Percentiles rank a stretch among this genome's conserved stretches.
Conservation (phyloP, 108 stramenopile species). For the Asterionellopsis glacialis region DNA sequence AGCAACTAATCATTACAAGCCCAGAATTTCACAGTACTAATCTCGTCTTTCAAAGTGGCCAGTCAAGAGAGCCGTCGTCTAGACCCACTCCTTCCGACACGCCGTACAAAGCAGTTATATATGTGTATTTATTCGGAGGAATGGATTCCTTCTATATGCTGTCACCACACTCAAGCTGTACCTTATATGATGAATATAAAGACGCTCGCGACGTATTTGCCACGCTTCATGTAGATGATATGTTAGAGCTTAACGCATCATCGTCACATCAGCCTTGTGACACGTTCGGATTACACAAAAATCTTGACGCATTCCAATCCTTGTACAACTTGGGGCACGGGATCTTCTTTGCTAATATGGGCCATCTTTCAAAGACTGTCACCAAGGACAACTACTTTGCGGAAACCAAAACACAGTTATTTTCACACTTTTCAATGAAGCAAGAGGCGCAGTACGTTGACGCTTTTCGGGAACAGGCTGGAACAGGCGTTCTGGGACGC, state of each 20-base stretch:
- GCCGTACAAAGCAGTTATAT: slow-evolving; percentile 30
- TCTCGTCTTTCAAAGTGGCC: not conserved
- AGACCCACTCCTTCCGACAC: slow-evolving; percentile 13
- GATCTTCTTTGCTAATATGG: slow-evolving; percentile 55
- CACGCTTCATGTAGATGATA: slow-evolving; percentile 6
- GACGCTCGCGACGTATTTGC: slow-evolving; percentile 3
- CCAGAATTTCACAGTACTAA: slow-evolving; percentile 66
- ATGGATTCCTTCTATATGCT: slow-evolving; percentile 42
- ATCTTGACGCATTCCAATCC: slow-evolving; percentile 20
- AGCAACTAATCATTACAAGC: slow-evolving; percentile 17
- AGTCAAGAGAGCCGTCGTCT: not conserved
- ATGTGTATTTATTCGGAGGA: slow-evolving; percentile 18
- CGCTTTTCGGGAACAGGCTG: slow-evolving; percentile 18
- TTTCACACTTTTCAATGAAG: slow-evolving; percentile 23
- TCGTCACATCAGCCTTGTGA: slow-evolving; percentile 46
- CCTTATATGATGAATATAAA: slow-evolving; percentile 23
- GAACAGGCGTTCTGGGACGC: slow-evolving; percentile 28
- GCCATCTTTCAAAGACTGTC: not conserved
- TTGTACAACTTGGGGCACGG: slow-evolving; percentile 57
- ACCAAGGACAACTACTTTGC: slow-evolving; percentile 35
- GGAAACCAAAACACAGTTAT: slow-evolving; percentile 22
- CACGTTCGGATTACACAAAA: slow-evolving; percentile 47
- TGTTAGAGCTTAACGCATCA: slow-evolving; percentile 7
- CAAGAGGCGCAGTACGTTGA: slow-evolving; percentile 16
- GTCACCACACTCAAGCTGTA: slow-evolving; percentile 28